These are phyloP conservation scores for Ophiocordyceps sinensis DNA, from an alignment of 2,329 filamentous ascomycete species.

Conservation along the genomic window DNA sequence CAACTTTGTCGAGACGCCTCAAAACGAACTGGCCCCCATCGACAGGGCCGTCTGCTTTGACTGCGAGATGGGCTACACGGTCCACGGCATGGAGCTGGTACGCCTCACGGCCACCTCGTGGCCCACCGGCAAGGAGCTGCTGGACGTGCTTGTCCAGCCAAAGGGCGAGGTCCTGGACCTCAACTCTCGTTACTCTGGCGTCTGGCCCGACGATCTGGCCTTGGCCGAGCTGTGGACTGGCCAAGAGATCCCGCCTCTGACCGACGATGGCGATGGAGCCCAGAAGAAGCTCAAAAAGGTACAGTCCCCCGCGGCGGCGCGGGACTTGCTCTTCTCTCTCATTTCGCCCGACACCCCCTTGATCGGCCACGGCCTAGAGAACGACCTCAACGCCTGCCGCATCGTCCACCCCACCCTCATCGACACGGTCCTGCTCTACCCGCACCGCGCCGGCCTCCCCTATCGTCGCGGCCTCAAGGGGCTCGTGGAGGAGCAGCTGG, in stretches of 20 bases:
- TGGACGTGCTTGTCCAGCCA: constrained; percentile 78
- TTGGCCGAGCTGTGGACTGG: constrained; percentile 44
- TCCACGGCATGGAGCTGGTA: constrained; percentile 74
- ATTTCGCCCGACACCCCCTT: constrained; percentile 67
- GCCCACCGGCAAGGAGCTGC: constrained; percentile 58
- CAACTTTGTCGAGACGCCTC: constrained; percentile 68
- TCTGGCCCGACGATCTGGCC: constrained; percentile 63
- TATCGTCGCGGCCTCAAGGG: constrained; percentile 63
- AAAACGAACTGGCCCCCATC: constrained; percentile 35
- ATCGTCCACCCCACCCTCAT: constrained; percentile 75
- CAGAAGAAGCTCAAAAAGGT: constrained; percentile 53
- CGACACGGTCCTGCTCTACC: constrained; percentile 75
- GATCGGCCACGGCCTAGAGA: constrained; percentile 88
- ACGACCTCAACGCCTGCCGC: constrained; percentile 77
- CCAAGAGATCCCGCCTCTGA: constrained; percentile 11
- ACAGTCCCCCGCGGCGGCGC: constrained; percentile 57
- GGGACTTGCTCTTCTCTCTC: constrained; percentile 61
- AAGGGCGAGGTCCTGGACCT: constrained; percentile 75
- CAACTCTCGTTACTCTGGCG: constrained; percentile 84
- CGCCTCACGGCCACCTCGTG: constrained; percentile 80
- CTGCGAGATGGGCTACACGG: constrained; percentile 96
- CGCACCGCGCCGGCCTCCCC: constrained; percentile 63
- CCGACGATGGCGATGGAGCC: constrained; percentile 11
- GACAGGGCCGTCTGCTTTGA: constrained; percentile 70
- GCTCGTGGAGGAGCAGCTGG: constrained; percentile 56